A percentile compares a stretch with the other conserved stretches of the same genome.
These are phyloP conservation scores for Lathyrus tuberosus DNA, from an alignment of 306 rosid species.

Conservation along the genomic window DNA sequence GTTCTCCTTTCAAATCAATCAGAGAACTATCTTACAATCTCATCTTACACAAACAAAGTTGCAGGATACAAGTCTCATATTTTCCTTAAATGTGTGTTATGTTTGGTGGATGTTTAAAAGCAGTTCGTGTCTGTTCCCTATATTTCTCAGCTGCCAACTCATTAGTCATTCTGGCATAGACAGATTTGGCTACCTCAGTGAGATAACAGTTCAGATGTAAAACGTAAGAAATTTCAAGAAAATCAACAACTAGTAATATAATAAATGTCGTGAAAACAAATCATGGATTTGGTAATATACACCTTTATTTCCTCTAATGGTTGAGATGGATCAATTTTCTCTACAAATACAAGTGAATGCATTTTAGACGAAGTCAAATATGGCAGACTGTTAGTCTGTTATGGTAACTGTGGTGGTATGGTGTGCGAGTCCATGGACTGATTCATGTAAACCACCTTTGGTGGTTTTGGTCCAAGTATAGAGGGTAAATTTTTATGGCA, in stretches of 20 bases:
- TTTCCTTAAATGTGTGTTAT: conserved; percentile 10
- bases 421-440: not conserved
- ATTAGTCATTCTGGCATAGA: conserved; percentile 6
- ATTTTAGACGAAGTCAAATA: not conserved
- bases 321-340: conserved; percentile 5
- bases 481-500: conserved; percentile 2
- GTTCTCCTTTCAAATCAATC: not conserved
- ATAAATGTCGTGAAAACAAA: conserved; percentile 12
- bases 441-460: conserved; percentile 9
- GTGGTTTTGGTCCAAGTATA: not conserved
- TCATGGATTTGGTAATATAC: not conserved
- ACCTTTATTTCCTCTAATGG: conserved; percentile 18
- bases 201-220: not conserved
- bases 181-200: not conserved
- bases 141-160: conserved; percentile 4
- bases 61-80: not conserved
- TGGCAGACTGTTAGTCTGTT: not conserved
- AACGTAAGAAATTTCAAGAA: not conserved
- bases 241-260: not conserved
- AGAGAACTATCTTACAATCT: not conserved
- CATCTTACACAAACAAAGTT: conserved; percentile 14
- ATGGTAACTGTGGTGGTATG: not conserved
- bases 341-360: not conserved
- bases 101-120: not conserved
- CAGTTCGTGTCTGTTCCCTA: not conserved